Percentiles rank a stretch among this genome's conserved stretches.
phyloP scores from a whole-genome alignment of 2,329 filamentous ascomycete species.

The Mycosphaerelloides madeirae region DNA sequence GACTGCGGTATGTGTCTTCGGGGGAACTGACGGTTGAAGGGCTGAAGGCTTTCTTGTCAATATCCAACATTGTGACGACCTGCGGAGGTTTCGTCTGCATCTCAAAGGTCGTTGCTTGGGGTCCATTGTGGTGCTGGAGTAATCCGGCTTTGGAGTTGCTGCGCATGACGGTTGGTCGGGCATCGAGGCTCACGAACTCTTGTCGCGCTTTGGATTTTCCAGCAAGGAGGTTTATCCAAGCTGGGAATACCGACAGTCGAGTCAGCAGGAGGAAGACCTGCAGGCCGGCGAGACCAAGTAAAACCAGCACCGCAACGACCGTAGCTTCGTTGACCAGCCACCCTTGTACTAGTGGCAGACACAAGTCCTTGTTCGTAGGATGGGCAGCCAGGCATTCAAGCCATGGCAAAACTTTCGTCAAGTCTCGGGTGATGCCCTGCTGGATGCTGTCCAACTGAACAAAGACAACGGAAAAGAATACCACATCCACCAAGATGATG shows the following conservation, averaged over 20 bases:
- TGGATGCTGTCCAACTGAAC: constrained; percentile 77
- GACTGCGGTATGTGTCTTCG: constrained; percentile 13
- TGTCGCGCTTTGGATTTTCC: constrained; percentile 49
- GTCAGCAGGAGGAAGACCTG: constrained; percentile 80
- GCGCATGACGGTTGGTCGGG: constrained; percentile 35
- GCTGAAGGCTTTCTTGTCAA: constrained; percentile 16
- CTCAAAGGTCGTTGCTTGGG: constrained; percentile 30
- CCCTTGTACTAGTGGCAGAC: constrained; percentile 54
- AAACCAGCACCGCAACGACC: constrained; percentile 73
- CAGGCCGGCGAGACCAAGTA: constrained; percentile 75
- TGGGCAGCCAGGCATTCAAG: constrained; percentile 62
- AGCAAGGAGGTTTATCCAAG: constrained; percentile 67
- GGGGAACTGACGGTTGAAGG: constrained; percentile 12
- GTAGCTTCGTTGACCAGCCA: constrained; percentile 72
- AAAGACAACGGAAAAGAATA: constrained; percentile 91
- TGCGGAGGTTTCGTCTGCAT: constrained; percentile 26
- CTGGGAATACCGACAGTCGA: constrained; percentile 76
- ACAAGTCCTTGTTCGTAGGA: constrained; percentile 60
- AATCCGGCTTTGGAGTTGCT: constrained; percentile 20
- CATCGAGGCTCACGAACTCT: constrained; percentile 88
- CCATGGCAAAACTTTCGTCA: constrained; percentile 60
- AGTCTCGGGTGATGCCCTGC: constrained; percentile 50
- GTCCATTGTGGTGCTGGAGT: constrained; percentile 23
- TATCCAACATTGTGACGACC: constrained; percentile 10
- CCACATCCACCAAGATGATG: constrained; percentile 83